phyloP scores from a whole-genome alignment of 805 yeast genomes.

The Kodamaea leandrae region DNA sequence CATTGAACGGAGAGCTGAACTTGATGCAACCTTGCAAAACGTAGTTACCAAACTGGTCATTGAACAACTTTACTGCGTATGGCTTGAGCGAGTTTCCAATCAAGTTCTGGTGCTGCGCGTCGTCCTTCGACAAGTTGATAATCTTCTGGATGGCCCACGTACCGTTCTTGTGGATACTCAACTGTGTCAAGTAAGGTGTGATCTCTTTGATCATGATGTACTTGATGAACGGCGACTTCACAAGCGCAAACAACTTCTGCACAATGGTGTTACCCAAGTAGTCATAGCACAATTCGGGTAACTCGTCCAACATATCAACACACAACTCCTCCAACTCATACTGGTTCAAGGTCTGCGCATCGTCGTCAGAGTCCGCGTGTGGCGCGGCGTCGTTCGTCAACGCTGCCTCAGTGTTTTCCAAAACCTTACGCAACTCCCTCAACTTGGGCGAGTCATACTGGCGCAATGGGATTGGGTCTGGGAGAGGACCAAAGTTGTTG shows the following conservation, averaged over 20 bases:
- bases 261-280: constrained; percentile 95
- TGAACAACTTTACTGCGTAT: constrained; percentile 78
- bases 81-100: constrained; percentile 73
- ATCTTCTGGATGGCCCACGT: constrained; percentile 99
- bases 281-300: constrained; percentile 88
- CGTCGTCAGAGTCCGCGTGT: constrained; percentile 7
- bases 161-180: constrained; percentile 96
- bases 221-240: constrained; percentile 64
- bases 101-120: constrained; percentile 46
- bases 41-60: constrained; percentile 96
- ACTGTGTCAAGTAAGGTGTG: constrained; percentile 77
- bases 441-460: constrained; percentile 85
- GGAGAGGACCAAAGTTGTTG: constrained; percentile 67
- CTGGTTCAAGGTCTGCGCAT: constrained; percentile 32
- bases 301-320: constrained; percentile 78
- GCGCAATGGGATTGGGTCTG: constrained; percentile 66
- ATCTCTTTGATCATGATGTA: constrained; percentile 78
- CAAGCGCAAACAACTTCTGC: constrained; percentile 78
- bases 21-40: constrained; percentile 92
- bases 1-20: constrained; percentile 85
- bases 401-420: constrained; percentile 34
- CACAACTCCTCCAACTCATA: constrained; percentile 79
- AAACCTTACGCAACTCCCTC: constrained; percentile 74
- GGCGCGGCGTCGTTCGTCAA: constrained; percentile 7
- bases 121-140: constrained; percentile 62